Percentiles rank a stretch among this genome's conserved stretches.
These are phyloP conservation scores for Phytophthora chlamydospora DNA, from an alignment of 352 stramenopile species.

Conservation along the genomic window DNA sequence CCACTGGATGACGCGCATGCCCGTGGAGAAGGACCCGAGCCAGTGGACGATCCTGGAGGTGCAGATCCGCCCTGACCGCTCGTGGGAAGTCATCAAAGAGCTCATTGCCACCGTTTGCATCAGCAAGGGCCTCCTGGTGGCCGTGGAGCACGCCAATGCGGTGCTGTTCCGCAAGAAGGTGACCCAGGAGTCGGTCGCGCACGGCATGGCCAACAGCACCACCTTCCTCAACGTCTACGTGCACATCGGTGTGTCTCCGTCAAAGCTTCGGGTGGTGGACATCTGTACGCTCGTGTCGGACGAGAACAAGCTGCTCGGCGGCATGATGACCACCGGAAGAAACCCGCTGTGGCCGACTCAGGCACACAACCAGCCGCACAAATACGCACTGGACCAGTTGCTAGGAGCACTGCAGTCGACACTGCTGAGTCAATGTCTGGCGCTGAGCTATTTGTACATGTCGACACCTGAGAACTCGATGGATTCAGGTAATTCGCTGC, in stretches of 20 bases:
- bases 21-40: conserved; percentile 64
- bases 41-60: conserved; percentile 78
- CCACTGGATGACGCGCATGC: conserved; percentile 62
- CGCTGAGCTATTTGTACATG: conserved; percentile 80
- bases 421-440: conserved; percentile 69
- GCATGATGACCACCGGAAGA: conserved; percentile 50
- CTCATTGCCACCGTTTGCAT: conserved; percentile 83
- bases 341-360: conserved; percentile 41
- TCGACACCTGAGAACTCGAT: conserved; percentile 73
- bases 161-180: conserved; percentile 81
- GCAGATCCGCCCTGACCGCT: conserved; percentile 68
- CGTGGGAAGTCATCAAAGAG: conserved; percentile 82
- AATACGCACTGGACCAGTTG: conserved; percentile 68
- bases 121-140: conserved; percentile 67
- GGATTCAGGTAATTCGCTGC: conserved; percentile 45
- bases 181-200: conserved; percentile 60
- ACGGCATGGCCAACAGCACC: conserved; percentile 65
- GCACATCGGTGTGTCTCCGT: conserved; percentile 71
- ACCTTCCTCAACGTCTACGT: conserved; percentile 83
- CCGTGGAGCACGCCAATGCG: conserved; percentile 55
- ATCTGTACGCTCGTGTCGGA: conserved; percentile 68
- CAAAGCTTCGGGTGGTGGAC: conserved; percentile 78
- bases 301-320: conserved; percentile 71
- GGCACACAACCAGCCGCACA: conserved; percentile 47
- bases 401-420: conserved; percentile 73